These are phyloP conservation scores for Entoloma clypeatum DNA, from an alignment of 1,284 basidiomycete genomes.

Conservation along the genomic window DNA sequence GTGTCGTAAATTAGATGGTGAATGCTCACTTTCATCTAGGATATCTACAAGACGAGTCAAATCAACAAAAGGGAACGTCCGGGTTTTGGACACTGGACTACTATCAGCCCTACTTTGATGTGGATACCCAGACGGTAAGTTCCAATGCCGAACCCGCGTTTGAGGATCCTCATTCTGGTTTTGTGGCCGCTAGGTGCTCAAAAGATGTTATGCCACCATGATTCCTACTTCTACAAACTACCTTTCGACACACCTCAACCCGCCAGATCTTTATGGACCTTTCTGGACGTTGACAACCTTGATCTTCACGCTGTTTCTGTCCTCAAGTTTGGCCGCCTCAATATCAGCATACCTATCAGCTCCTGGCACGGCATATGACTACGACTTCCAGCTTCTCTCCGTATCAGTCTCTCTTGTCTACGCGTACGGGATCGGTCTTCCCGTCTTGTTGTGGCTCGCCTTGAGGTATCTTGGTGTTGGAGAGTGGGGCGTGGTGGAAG, in stretches of 20 bases:
- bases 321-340: slow-evolving; percentile 83
- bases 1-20: background rate
- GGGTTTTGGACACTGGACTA: slow-evolving; percentile 77
- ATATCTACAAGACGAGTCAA: slow-evolving; percentile 48
- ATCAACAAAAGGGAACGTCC: slow-evolving; percentile 36
- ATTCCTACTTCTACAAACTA: slow-evolving; percentile 59
- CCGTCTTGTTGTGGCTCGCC: slow-evolving; percentile 74
- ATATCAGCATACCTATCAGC: slow-evolving; percentile 77
- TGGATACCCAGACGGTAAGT: slow-evolving; percentile 69
- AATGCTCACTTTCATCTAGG: slow-evolving; percentile 32
- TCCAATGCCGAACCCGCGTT: too few relatives aligned
- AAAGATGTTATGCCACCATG: slow-evolving; percentile 69
- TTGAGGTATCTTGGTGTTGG: slow-evolving; percentile 81
- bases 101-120: slow-evolving; percentile 78
- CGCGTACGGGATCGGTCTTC: slow-evolving; percentile 78
- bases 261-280: slow-evolving; percentile 81
- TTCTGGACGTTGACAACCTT: slow-evolving; percentile 96
- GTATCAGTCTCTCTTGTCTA: slow-evolving; percentile 84
- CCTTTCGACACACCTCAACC: slow-evolving; percentile 58
- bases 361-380: slow-evolving; percentile 55
- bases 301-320: slow-evolving; percentile 87
- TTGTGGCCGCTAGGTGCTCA: slow-evolving; percentile 64
- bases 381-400: slow-evolving; percentile 81
- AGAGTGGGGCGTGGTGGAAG: slow-evolving; percentile 83
- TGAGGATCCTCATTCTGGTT: too few relatives aligned